Evolutionary conservation across 805 yeast genomes (phyloP), one percentile per base, ranked within the genome.

Genomic region (Yamadazyma kitorensis): DNA sequence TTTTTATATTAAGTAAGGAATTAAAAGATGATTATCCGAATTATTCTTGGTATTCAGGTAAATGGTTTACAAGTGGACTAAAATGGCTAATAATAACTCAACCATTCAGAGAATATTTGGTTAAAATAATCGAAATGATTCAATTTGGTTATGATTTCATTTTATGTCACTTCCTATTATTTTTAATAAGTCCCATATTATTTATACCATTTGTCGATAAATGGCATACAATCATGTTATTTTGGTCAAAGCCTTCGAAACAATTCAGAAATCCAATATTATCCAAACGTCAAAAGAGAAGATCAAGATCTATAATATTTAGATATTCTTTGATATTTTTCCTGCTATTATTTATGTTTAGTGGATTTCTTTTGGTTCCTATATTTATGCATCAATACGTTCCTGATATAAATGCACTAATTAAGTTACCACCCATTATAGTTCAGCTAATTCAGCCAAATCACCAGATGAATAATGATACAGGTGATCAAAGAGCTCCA

Each of bases 401-500:
- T 9, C 43, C 47, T 1, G 33, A 40, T 17, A n/a, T 40, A 11
- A 30, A 22, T 4, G 31, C 28, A 7, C 18, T 25, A 1, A 6
- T 29, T 1, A 29, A 21, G 4, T 5, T 21, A 31, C 53, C 40
- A 48, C 54, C 13, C 36, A 47, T 30, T 7, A 32, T 43, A 4
- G 31, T 29, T 3, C 45, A 40, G 3, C 45, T 78, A 24, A 50
- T 80, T 6, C 88, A 82, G 51, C 87, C 88, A 1, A 70, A 61
- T 24, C 49, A 58, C 24, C 85, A 80, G 48, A 64, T 72, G 28
- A 78, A 80, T 43, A 80, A 82, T 47, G 87, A 82, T 49, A 81
- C 87, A 0, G 87, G 86, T 0, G 61, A 49, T 0, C 33, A 36
- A 16, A n/a, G n/a, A n/a, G 83, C 82, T 0, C 82, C 84, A 0